These are phyloP conservation scores for Rhypophila decipiens DNA, from an alignment of 495 filamentous ascomycete species.

Conservation along the genomic window DNA sequence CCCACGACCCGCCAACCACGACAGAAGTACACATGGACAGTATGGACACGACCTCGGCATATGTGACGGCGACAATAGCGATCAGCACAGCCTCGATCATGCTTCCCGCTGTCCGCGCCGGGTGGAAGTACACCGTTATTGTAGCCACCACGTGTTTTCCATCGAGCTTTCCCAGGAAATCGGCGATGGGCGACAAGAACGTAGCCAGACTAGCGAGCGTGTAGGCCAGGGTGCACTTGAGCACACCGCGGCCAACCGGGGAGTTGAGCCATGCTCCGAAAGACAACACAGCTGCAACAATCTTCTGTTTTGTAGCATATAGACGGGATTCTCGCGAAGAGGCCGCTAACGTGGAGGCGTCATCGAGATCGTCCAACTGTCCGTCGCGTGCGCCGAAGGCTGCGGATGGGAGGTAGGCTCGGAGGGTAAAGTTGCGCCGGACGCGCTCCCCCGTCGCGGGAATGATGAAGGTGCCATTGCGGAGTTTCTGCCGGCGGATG, in stretches of 20 bases:
- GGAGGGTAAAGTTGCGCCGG: constrained; percentile 51
- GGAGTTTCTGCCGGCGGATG: constrained; percentile 48
- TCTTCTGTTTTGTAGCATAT: constrained; percentile 23
- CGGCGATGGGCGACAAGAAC: constrained; percentile 67
- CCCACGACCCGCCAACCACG: constrained; percentile 59
- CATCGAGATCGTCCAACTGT: constrained; percentile 8
- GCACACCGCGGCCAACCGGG: constrained; percentile 60
- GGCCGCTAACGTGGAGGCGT: constrained; percentile 9
- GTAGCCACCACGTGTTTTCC: constrained; percentile 95
- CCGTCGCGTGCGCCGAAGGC: constrained; percentile 25
- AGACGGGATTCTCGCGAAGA: constrained; percentile 19
- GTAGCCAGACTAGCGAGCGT: constrained; percentile 82
- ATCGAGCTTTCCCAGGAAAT: constrained; percentile 75
- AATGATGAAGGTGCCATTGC: constrained; percentile 56
- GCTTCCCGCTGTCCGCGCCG: constrained; percentile 80
- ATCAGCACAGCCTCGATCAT: constrained; percentile 88
- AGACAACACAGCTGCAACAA: constrained; percentile 13
- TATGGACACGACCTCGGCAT: constrained; percentile 73
- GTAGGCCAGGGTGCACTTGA: constrained; percentile 94
- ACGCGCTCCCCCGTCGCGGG: constrained; percentile 56
- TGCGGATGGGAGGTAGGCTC: constrained; percentile 21
- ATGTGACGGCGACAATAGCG: constrained; percentile 72
- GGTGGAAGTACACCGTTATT: constrained; percentile 92
- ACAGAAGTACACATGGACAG: constrained; percentile 82
- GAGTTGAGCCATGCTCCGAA: constrained; percentile 40